Conservation (phyloP, 441 rosid genomes). For the Populus tomentosa region DNA sequence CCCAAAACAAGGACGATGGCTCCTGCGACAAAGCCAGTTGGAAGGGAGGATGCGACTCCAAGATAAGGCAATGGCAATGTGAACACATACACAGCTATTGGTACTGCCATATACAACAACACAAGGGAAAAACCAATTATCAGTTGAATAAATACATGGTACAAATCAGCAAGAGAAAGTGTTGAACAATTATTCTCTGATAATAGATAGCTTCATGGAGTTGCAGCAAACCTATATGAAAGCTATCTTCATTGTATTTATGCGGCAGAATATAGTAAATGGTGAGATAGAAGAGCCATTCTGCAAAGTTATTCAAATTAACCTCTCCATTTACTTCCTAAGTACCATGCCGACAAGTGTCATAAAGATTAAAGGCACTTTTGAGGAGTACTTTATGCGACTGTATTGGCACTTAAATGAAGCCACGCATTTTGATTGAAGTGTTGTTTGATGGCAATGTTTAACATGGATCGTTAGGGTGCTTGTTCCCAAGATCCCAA, state of each 20-base stretch:
- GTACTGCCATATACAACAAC: slow-evolving; percentile 46
- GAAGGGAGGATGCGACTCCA: slow-evolving; percentile 75
- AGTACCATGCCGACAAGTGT: no score
- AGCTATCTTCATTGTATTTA: not conserved
- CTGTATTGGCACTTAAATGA: no score
- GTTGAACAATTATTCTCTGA: not conserved
- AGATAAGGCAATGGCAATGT: slow-evolving; percentile 86
- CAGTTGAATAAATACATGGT: not conserved
- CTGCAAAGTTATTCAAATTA: no score
- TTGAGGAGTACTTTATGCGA: no score
- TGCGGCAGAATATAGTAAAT: not conserved
- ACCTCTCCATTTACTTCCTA: no score
- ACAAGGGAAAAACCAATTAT: not conserved
- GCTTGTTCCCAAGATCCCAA: no score
- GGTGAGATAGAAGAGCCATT: not conserved
- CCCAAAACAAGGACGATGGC: slow-evolving; percentile 70
- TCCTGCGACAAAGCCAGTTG: slow-evolving; percentile 78
- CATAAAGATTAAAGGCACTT: no score
- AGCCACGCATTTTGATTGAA: no score
- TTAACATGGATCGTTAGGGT: no score
- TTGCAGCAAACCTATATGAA: not conserved
- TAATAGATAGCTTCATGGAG: not conserved
- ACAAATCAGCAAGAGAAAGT: not conserved
- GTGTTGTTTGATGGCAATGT: no score
- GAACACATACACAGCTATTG: slow-evolving; percentile 69